Conservation (phyloP, 1,284 basidiomycete genomes). For the Malassezia psittaci region DNA sequence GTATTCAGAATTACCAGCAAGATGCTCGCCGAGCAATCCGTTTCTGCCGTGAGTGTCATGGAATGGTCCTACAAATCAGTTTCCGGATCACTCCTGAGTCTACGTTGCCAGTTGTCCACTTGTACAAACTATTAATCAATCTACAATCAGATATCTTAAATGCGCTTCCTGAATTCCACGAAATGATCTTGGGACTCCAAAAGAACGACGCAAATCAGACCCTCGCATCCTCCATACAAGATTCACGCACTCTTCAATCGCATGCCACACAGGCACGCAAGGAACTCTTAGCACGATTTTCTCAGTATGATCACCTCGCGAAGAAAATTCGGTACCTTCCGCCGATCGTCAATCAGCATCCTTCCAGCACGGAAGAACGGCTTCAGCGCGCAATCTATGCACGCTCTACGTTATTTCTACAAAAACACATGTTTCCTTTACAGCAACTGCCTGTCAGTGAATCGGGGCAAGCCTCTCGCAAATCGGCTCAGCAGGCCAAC, state of each 20-base stretch:
- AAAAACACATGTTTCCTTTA: constrained; percentile 52
- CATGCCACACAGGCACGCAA: constrained; percentile 64
- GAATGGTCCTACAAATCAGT: constrained; percentile 60
- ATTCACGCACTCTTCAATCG: constrained; percentile 42
- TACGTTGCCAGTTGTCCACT: background rate
- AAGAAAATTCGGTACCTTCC: constrained; percentile 71
- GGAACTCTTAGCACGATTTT: constrained; percentile 68
- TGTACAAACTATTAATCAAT: constrained; percentile 16
- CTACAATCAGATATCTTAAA: constrained; percentile 69
- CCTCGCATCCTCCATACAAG: constrained; percentile 30
- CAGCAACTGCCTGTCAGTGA: constrained; percentile 55
- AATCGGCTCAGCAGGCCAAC: background rate
- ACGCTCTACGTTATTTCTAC: constrained; percentile 69
- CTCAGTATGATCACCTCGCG: constrained; percentile 74
- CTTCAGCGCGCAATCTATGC: constrained; percentile 71
- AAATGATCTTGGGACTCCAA: constrained; percentile 55
- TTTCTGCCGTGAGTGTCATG: constrained; percentile 70
- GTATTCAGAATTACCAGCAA: background rate
- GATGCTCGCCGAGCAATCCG: constrained; percentile 47
- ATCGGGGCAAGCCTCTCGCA: background rate
- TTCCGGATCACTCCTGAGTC: background rate
- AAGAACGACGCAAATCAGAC: constrained; percentile 36
- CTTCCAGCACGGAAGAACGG: constrained; percentile 59
- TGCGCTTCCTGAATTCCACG: constrained; percentile 62
- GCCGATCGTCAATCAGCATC: background rate